Percentiles rank a stretch among this genome's conserved stretches.
Conservation (phyloP, 2,329 filamentous ascomycete species). For the Ceratocystis harringtonii region DNA sequence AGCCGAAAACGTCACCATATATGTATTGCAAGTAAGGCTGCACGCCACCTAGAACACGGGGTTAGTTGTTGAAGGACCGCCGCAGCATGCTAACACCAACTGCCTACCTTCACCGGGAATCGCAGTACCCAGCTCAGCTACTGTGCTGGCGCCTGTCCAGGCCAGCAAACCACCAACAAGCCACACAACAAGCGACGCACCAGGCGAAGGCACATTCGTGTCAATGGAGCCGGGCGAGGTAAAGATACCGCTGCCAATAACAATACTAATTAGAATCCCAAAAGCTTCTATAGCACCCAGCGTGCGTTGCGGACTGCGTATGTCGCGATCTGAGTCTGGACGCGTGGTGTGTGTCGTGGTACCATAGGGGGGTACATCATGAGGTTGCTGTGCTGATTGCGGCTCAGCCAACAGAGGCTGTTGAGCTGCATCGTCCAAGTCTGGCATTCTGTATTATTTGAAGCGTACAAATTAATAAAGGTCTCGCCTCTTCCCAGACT, state of each 20-base stretch:
- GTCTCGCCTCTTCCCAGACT: neutral
- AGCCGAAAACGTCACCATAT: conserved; percentile 46
- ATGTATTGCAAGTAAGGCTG: conserved; percentile 48
- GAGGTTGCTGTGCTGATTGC: neutral
- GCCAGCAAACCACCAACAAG: conserved; percentile 45
- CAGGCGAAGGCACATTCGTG: conserved; percentile 47
- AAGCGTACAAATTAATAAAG: neutral
- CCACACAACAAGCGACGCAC: conserved; percentile 43
- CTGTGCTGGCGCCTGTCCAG: conserved; percentile 47
- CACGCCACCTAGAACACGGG: conserved; percentile 33
- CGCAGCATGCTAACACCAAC: neutral
- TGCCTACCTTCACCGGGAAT: conserved; percentile 42
- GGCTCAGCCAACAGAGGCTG: neutral
- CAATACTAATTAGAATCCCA: conserved; percentile 46
- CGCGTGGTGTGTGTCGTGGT: neutral
- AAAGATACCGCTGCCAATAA: conserved; percentile 50
- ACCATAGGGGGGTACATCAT: neutral
- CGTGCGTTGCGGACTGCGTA: conserved; percentile 22
- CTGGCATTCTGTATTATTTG: neutral
- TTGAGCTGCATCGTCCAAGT: neutral
- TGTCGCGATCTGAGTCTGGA: neutral
- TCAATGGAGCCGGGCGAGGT: conserved; percentile 49
- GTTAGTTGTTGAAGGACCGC: neutral
- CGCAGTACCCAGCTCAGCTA: conserved; percentile 48
- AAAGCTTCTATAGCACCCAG: conserved; percentile 37